A percentile compares a stretch with the other conserved stretches of the same genome.
Evolutionary conservation across 106 monocot species (phyloP).

Genomic region (Vanilla planifolia): DNA sequence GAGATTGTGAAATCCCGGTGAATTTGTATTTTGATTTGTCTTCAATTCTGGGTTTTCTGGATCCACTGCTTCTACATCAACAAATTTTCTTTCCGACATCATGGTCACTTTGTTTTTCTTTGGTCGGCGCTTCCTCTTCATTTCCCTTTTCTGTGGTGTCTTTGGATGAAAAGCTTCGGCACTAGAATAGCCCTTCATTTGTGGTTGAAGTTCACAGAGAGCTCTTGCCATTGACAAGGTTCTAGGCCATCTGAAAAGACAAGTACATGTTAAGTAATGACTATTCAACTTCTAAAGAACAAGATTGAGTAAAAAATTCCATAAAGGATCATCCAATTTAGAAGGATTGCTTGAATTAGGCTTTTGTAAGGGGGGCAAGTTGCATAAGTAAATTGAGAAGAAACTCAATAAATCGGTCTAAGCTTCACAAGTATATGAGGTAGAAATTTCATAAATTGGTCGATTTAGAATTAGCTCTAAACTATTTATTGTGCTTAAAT

Average conservation of each 20-base stretch:
- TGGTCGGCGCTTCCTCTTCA: constrained; percentile 25
- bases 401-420: too few species aligned
- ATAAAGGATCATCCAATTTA: too few species aligned
- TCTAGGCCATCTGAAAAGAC: constrained; percentile 52
- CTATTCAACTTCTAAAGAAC: too few species aligned
- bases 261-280: too few species aligned
- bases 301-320: too few species aligned
- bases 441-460: too few species aligned
- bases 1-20: not conserved
- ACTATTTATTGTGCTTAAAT: too few species aligned
- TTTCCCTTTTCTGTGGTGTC: constrained; percentile 52
- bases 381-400: too few species aligned
- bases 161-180: constrained; percentile 37
- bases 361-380: too few species aligned
- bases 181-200: constrained; percentile 15
- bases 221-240: constrained; percentile 76
- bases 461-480: too few species aligned
- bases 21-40: not conserved
- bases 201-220: constrained; percentile 59
- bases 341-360: too few species aligned
- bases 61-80: constrained; percentile 8
- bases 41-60: not conserved
- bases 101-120: constrained; percentile 14
- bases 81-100: constrained; percentile 29
- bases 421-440: too few species aligned